Base-by-base conservation (phyloP, 1,284 basidiomycete genomes). In the Athelia psychrophila region DNA sequence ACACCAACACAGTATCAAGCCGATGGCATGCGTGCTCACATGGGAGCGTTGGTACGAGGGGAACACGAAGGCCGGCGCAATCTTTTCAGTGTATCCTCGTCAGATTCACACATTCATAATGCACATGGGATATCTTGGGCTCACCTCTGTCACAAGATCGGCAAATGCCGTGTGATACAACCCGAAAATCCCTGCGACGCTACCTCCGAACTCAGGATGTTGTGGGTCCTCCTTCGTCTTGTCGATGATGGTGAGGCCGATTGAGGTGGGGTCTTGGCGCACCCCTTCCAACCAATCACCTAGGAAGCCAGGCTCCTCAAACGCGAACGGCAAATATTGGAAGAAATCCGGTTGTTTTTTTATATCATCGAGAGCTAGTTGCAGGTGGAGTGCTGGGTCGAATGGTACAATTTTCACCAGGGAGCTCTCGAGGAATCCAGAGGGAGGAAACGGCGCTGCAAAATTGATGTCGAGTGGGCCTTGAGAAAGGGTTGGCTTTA, bases 31-130 rank as follows among this genome's bases (percentile, higher is more conserved):
- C 2, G 76, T 66, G 9, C 71, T 65, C 3, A 82, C 74, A 57
- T 75, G 74, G 2, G 79, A 78, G 18, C 76, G 63, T 54, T 80
- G 78, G 52, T 70, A 79, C 18, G 52, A 65, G 3, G 77, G 72
- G 16, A 78, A 61, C n/a, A 74, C 63, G 25, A 78, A 60, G 16
- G 77, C 68, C 2, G 63, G 69, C 3, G 69, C 77, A 25, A 80
- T 71, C 13, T n/a, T n/a, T n/a, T n/a, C n/a, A n/a, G n/a, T n/a
- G n/a, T n/a, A n/a, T n/a, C n/a, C n/a, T n/a, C n/a, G n/a, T n/a
- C n/a, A n/a, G n/a, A n/a, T n/a, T n/a, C n/a, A n/a, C n/a, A n/a
- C n/a, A n/a, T n/a, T n/a, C n/a, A n/a, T n/a, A n/a, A n/a, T n/a
- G n/a, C n/a, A n/a, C n/a, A n/a, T n/a, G n/a, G n/a, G n/a, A n/a